Base-by-base conservation (phyloP, 306 rosid species). In the Geum urbanum region DNA sequence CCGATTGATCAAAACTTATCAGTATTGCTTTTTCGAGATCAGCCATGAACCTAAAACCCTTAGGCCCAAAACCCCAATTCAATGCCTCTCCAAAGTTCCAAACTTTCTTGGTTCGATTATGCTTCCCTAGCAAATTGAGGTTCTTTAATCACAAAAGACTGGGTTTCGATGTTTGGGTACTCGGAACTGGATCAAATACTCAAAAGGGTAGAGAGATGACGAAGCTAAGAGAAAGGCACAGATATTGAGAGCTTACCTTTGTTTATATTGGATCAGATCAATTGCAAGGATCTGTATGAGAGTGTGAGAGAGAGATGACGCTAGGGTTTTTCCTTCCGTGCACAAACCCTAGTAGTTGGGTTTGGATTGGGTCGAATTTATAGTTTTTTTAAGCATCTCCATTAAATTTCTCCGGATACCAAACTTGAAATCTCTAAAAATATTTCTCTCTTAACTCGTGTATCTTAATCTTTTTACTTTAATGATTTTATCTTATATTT, bases 11-110 rank as follows among this genome's bases (percentile, higher is more conserved):
- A 78, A 91, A 94, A 74, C 84, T 72, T 48, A 94, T 88, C 18
- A 94, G 85, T 78, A 94, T 80, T 7, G 91, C 99, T 63, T 86
- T 88, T 32, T 94, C 99, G 8, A 94, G 84, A 84, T 91, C 99
- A 78, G 84, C 99, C 99, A 94, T 94, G 40, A 68, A 58, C 56
- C 70, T 37, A 63, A 80, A 70, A 39, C 46, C 58, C 74, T 14
- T 12, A 12, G 37, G 66, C 60, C 32, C 76, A 70, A 8, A 67
- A 69, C 35, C 49, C 74, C 62, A n/a, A 62, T 73, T 57, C 78
- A 81, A 11, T 79, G 39, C 12, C 66, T 57, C 22, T 27, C 43
- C 66, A 72, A 83, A 43, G 79, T 78, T 71, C 67, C 74, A 11
- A 41, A 27, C 74, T 71, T 45, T 84, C 24, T 69, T 69, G 41